phyloP scores from a whole-genome alignment of 2,329 filamentous ascomycete species.

The Hypoxylon sp. region DNA sequence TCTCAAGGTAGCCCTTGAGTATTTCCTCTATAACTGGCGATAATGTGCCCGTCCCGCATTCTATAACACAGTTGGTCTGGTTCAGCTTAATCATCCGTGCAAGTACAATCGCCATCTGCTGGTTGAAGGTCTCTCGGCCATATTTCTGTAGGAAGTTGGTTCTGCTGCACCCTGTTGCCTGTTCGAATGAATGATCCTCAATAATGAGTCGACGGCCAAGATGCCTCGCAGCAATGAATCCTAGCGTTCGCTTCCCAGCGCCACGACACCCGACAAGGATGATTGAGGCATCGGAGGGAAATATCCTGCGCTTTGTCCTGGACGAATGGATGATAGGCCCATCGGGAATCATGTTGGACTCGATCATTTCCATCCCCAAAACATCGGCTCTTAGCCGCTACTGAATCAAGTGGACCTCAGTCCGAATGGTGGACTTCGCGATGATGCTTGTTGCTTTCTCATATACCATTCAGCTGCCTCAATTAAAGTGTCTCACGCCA shows the following conservation, averaged over 20 bases:
- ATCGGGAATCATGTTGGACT: constrained; percentile 37
- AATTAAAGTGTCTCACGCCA: not conserved
- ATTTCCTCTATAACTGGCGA: constrained; percentile 71
- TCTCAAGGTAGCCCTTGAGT: constrained; percentile 71
- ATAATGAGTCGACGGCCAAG: constrained; percentile 77
- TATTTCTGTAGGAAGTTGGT: constrained; percentile 72
- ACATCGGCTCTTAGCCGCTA: not conserved
- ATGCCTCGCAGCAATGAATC: constrained; percentile 79
- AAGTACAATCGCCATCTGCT: constrained; percentile 73
- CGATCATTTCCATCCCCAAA: constrained; percentile 46
- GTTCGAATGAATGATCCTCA: constrained; percentile 76
- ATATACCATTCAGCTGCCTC: not conserved
- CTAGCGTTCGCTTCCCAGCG: constrained; percentile 79
- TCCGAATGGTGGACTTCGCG: not conserved
- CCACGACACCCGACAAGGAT: constrained; percentile 80
- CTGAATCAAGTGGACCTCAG: not conserved
- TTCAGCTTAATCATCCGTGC: constrained; percentile 72
- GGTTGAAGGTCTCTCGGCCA: constrained; percentile 73
- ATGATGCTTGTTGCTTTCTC: not conserved
- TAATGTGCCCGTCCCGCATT: constrained; percentile 76
- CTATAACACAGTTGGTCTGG: constrained; percentile 74
- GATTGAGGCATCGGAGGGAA: constrained; percentile 74
- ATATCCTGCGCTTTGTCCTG: constrained; percentile 59
- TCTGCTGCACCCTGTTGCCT: constrained; percentile 72
- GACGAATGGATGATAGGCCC: constrained; percentile 26